Evolutionary conservation across 208 protist species (phyloP).

Genomic region (Ichthyophonus hoferi): DNA sequence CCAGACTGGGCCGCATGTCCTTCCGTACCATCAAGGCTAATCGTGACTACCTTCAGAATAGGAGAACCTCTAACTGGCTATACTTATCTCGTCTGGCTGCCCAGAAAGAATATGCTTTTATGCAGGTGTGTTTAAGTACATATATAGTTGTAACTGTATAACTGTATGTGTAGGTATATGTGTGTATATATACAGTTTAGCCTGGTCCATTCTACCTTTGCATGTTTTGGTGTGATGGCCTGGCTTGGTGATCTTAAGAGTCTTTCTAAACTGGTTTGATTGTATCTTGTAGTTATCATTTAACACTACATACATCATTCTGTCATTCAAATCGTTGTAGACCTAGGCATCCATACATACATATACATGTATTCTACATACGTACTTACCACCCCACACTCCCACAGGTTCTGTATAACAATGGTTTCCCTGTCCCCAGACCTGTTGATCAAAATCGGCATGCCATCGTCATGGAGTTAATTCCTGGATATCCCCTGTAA

Average conservation of each 20-base stretch:
- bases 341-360: neutral
- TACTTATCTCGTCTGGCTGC: conserved; percentile 95
- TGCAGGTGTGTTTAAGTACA: conserved; percentile 69
- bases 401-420: conserved; percentile 76
- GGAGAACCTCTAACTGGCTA: conserved; percentile 88
- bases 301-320: too few relatives aligned
- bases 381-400: too few relatives aligned
- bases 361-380: too few relatives aligned
- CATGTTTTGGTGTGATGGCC: too few relatives aligned
- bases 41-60: conserved; percentile 86
- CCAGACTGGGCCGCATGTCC: conserved; percentile 90
- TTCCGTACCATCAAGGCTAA: conserved; percentile 92
- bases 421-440: conserved; percentile 89
- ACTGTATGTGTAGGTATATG: neutral
- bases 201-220: too few relatives aligned
- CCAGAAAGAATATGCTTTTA: conserved; percentile 94
- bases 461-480: conserved; percentile 89
- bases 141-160: neutral
- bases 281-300: too few relatives aligned
- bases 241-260: too few relatives aligned
- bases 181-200: neutral
- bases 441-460: conserved; percentile 96
- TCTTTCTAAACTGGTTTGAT: too few relatives aligned
- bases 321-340: too few relatives aligned
- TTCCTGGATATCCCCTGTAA: conserved; percentile 82